Percentiles rank a stretch among this genome's conserved stretches.
Evolutionary conservation across 305 asterid species (phyloP).

Genomic region (Stenogyne calaminthoides): DNA sequence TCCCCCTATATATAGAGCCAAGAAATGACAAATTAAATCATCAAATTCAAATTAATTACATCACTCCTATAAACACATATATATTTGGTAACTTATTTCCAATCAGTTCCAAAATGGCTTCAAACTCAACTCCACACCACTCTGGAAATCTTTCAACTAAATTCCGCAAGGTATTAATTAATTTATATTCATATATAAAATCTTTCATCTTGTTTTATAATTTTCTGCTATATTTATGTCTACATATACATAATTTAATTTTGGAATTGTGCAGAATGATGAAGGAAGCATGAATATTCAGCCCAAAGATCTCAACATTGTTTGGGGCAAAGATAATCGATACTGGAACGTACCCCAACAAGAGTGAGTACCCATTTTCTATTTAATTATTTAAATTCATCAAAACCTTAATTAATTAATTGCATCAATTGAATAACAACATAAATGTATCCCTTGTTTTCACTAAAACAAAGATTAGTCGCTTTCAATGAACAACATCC

Average conservation of each 20-base stretch:
- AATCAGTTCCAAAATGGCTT: constrained; percentile 11
- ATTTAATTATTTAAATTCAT: too few relatives aligned
- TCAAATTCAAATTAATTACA: not conserved
- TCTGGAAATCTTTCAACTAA: constrained; percentile 8
- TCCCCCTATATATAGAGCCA: not conserved
- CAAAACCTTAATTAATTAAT: too few relatives aligned
- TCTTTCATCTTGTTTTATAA: not conserved
- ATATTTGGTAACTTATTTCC: not conserved
- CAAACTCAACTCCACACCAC: constrained; percentile 32
- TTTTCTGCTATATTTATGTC: too few relatives aligned
- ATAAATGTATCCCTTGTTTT: too few relatives aligned
- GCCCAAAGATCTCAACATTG: constrained; percentile 29
- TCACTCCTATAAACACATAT: not conserved
- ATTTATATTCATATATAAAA: too few relatives aligned
- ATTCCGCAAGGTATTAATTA: constrained; percentile 22
- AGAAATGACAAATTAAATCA: not conserved
- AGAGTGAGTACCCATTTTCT: too few relatives aligned
- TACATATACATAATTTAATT: not conserved
- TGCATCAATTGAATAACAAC: too few relatives aligned
- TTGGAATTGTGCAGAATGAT: not conserved
- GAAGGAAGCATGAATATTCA: not conserved
- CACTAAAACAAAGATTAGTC: too few relatives aligned
- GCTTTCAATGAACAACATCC: too few relatives aligned
- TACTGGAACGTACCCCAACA: constrained; percentile 32
- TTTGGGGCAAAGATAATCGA: constrained; percentile 36